Base-by-base conservation (phyloP, 495 filamentous ascomycete species). In the Hypoxylon subgilvum region DNA sequence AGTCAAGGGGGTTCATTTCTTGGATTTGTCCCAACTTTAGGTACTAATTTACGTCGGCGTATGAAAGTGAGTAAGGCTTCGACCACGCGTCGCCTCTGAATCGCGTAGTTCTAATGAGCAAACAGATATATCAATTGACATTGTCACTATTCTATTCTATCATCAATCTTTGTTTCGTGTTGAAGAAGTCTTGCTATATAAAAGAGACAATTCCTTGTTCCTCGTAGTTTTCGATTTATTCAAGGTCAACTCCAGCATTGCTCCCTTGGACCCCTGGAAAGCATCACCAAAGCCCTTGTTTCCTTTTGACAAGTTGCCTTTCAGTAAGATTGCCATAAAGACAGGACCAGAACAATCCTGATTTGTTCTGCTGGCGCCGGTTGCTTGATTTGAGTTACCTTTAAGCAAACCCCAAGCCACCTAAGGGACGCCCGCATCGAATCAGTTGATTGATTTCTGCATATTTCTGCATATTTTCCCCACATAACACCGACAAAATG, bases 41-140 rank as follows among this genome's bases (percentile, higher is more conserved):
- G 13, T 13, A 22, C 19, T 23, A 2, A 5, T 23, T 41, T 13
- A n/a, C 21, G 39, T 36, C 4, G 22, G 17, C 31, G 41, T 36
- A 41, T 13, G 32, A 45, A 45, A 16, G 51, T 54, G 32, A 54
- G 51, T 46, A 46, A 56, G 18, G 25, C 28, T n/a, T 34, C 4
- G 9, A 6, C 17, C 47, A 31, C 25, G n/a, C 27, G 17, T 42
- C 25, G 17, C 40, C 12, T 47, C 16, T 12, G 35, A 31, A 47
- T 48, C 10, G 27, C 34, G 16, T 13, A 28, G 8, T 8, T 34
- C 52, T 56, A 48, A 56, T 27, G 22, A 47, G n/a, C 32, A 23
- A 44, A 31, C 25, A 48, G 10, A 23, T 27, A 38, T 8, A 25
- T 28, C 18, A 13, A 40, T 32, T 16, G 35, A 21, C 28, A 43